These are phyloP conservation scores for Aristolochia fimbriata DNA, from an alignment of 164 flowering plant genomes.

Conservation along the genomic window DNA sequence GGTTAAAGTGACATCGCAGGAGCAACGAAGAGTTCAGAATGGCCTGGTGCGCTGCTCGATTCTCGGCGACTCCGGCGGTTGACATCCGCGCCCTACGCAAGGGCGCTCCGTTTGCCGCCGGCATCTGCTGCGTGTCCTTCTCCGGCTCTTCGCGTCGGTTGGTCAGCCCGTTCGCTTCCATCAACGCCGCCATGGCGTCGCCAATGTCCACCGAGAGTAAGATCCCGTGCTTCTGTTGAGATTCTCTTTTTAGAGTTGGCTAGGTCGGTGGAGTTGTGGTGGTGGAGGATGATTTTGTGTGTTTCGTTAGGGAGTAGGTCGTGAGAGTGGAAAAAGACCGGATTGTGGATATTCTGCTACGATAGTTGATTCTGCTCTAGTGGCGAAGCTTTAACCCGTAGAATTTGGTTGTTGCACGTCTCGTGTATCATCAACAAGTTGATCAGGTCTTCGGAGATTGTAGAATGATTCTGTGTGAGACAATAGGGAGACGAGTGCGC, in stretches of 20 bases:
- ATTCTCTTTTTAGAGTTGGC: background rate
- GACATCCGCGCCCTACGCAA: constrained; percentile 31
- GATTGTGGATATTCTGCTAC: too few species aligned
- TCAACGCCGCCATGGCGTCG: constrained; percentile 21
- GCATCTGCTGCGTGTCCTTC: constrained; percentile 41
- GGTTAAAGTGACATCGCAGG: background rate
- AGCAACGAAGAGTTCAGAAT: constrained; percentile 5
- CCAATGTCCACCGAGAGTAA: constrained; percentile 4
- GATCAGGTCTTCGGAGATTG: too few species aligned
- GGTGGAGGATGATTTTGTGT: too few species aligned
- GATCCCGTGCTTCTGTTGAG: background rate
- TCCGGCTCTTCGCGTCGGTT: constrained; percentile 18
- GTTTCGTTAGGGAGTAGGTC: too few species aligned
- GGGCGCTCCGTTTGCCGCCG: constrained; percentile 32
- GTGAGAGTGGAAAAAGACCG: too few species aligned
- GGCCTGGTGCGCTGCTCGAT: constrained; percentile 44
- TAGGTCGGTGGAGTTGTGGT: too few species aligned
- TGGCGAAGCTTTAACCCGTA: too few species aligned
- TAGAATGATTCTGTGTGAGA: too few species aligned
- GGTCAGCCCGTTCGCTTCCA: constrained; percentile 36
- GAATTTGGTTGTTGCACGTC: too few species aligned
- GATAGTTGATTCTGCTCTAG: too few species aligned
- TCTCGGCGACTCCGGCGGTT: constrained; percentile 32
- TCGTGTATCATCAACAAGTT: too few species aligned
- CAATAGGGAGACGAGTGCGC: too few species aligned